These are phyloP conservation scores for Diaporthe ampelina DNA, from an alignment of 2,329 filamentous ascomycete species.

Conservation along the genomic window DNA sequence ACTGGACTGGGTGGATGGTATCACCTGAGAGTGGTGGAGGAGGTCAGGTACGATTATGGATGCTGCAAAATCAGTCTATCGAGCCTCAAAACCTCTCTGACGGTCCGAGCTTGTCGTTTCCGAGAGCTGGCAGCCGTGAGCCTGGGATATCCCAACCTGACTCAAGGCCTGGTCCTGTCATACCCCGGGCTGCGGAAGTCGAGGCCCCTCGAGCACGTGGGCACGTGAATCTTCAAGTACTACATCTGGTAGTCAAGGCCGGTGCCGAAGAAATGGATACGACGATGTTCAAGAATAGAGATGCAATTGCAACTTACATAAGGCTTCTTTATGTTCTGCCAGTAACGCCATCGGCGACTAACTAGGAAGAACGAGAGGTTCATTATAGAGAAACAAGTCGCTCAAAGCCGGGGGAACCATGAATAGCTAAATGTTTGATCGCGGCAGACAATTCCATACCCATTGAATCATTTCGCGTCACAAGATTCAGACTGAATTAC, in stretches of 20 bases:
- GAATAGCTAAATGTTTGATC: not conserved
- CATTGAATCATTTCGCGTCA: not conserved
- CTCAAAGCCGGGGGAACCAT: no score
- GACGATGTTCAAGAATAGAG: not conserved
- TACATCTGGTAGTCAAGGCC: constrained; percentile 10
- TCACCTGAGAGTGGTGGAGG: constrained; percentile 19
- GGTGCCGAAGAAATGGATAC: not conserved
- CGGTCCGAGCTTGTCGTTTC: constrained; percentile 5
- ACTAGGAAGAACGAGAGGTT: not conserved
- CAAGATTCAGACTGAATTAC: not conserved
- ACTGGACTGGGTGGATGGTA: not conserved
- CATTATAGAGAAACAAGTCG: not conserved
- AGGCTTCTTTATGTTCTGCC: not conserved
- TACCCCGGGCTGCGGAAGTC: constrained; percentile 1
- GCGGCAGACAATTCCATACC: not conserved
- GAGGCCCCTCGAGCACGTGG: constrained; percentile 18
- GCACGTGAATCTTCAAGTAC: not conserved
- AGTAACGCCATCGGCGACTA: no score
- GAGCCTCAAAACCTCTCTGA: constrained; percentile 7
- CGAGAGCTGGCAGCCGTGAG: not conserved
- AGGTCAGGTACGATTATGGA: not conserved
- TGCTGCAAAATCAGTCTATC: constrained; percentile 22
- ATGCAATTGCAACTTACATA: not conserved
- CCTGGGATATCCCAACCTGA: constrained; percentile 19
- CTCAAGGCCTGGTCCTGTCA: constrained; percentile 26